Evolutionary conservation across 306 rosid genomes (phyloP), one percentile per base, ranked within the genome.

Genomic region (Macrotyloma uniflorum): DNA sequence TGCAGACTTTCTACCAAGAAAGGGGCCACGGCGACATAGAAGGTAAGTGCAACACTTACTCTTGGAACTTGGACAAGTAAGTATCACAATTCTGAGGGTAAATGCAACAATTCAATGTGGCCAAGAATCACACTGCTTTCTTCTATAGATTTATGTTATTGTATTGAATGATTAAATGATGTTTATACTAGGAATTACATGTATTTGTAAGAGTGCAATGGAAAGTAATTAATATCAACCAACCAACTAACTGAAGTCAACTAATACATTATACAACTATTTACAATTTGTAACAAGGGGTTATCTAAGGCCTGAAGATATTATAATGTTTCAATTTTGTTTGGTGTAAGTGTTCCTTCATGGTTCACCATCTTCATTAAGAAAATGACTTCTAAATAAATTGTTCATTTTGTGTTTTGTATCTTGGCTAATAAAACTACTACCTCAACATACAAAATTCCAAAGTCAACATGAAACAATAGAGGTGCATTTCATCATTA

Each of bases 1-100:
- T 23, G 98, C 93, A 32, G 97, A 91, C 62, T 89, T 88, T 87
- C 92, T 91, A 42, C 97, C 95, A 0, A 83, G 95, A 78, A 93
- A 82, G 74, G 91, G 98, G 68, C 89, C 89, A 1, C 83, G 83
- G 22, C 85, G 89, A 35, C 87, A 79, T 71, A 88, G 97, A 87
- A 89, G 98, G 98, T 91, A 62, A 83, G 86, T 59, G 73, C 50
- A 36, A 4, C 50, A 19, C 70, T 4, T 5, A 64, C 45, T 63
- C 33, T 18, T 33, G 47, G 47, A 38, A 2, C 70, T 38, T 63
- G 26, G 8, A 63, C 9, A 7, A 30, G 14, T 38, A 65, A 38
- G 26, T 63, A 8, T 38, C 43, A 9, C 13, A 10, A 9, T 38
- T 38, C 9, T 38, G 43, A 38, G 13, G 3, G 11, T 8, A 38